Evolutionary conservation across 2,329 filamentous ascomycete species (phyloP).

Genomic region (Talaromyces sp.): DNA sequence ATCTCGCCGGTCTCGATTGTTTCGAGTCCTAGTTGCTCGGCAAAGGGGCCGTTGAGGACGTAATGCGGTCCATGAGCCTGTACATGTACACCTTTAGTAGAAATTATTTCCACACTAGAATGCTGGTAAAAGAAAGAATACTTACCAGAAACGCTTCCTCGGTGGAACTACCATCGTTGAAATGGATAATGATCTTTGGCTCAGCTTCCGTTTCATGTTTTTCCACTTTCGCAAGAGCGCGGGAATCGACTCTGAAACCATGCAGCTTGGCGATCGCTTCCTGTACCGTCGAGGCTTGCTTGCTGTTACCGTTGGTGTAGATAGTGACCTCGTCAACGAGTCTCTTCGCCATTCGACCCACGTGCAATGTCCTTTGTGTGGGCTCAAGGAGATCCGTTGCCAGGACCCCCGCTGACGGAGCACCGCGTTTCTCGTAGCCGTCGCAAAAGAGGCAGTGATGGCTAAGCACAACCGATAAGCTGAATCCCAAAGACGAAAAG

Average conservation of each 20-base stretch:
- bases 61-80: conserved; percentile 11
- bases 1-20: conserved; percentile 10
- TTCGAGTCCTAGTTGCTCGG: conserved; percentile 9
- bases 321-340: conserved; percentile 46
- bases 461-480: conserved; percentile 24
- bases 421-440: conserved; percentile 55
- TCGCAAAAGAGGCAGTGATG: conserved; percentile 61
- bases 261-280: not conserved
- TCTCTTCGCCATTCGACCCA: conserved; percentile 35
- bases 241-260: conserved; percentile 10
- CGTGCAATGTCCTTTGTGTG: conserved; percentile 11
- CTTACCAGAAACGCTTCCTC: conserved; percentile 14
- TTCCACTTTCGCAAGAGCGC: conserved; percentile 8
- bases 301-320: conserved; percentile 50
- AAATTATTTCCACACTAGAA: no score
- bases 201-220: conserved; percentile 1
- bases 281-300: conserved; percentile 23
- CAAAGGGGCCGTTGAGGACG: conserved; percentile 1
- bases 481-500: not conserved
- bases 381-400: conserved; percentile 30
- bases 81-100: not conserved
- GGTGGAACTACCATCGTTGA: not conserved
- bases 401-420: conserved; percentile 47
- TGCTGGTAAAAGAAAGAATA: not conserved
- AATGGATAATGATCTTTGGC: conserved; percentile 2